Percentiles rank a stretch among this genome's conserved stretches.
These are phyloP conservation scores for Aspergillus sp. DNA, from an alignment of 2,329 filamentous ascomycete species.

Conservation along the genomic window DNA sequence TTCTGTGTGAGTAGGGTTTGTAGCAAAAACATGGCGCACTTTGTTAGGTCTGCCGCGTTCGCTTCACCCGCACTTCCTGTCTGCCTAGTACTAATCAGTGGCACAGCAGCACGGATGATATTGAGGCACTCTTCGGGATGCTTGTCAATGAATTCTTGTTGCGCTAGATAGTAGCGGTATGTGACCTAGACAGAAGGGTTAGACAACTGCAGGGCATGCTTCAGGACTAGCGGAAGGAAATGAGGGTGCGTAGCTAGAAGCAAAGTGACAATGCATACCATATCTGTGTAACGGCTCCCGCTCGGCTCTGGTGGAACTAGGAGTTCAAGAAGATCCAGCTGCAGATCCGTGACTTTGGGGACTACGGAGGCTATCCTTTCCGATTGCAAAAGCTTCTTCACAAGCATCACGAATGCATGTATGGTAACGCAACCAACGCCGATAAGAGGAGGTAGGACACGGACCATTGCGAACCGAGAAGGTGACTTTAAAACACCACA, in stretches of 20 bases:
- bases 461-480: conserved; percentile 34
- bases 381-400: conserved; percentile 33
- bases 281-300: conserved; percentile 26
- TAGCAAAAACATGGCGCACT: conserved; percentile 32
- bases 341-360: conserved; percentile 29
- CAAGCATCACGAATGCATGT: conserved; percentile 40
- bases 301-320: conserved; percentile 24
- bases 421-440: conserved; percentile 50
- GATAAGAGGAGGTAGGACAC: conserved; percentile 43
- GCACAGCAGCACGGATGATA: conserved; percentile 36
- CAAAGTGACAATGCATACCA: conserved; percentile 26
- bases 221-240: neutral
- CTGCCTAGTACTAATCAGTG: conserved; percentile 19
- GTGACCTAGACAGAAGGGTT: conserved; percentile 28
- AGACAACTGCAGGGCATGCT: neutral
- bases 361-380: conserved; percentile 25
- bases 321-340: conserved; percentile 36
- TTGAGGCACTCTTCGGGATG: conserved; percentile 36
- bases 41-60: conserved; percentile 21
- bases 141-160: conserved; percentile 41
- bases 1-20: conserved; percentile 38
- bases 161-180: conserved; percentile 43
- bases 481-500: conserved; percentile 38
- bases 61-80: neutral
- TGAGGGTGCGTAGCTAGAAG: neutral